Conservation (phyloP, 805 yeast genomes). For the Saccharomycopsis capsularis region DNA sequence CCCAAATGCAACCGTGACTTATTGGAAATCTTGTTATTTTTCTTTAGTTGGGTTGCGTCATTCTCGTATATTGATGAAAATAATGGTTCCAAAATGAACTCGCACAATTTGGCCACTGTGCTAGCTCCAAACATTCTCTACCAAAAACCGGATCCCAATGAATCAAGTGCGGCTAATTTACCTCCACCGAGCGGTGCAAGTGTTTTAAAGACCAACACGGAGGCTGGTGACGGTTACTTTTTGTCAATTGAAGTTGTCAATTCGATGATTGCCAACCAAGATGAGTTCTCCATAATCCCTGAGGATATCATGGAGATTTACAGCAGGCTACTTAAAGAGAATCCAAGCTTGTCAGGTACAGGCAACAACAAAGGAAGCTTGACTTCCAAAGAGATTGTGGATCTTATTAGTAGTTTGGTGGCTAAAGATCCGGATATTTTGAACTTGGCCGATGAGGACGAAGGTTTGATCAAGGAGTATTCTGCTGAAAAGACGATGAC, state of each 20-base stretch:
- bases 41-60: conserved; percentile 92
- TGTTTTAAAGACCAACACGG: conserved; percentile 19
- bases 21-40: conserved; percentile 76
- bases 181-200: conserved; percentile 18
- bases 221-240: conserved; percentile 65
- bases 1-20: conserved; percentile 80
- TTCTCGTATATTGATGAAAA: conserved; percentile 90
- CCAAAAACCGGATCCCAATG: conserved; percentile 31
- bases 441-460: background rate
- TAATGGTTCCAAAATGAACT: conserved; percentile 91
- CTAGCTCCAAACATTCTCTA: conserved; percentile 86
- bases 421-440: conserved; percentile 25
- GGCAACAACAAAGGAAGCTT: conserved; percentile 19
- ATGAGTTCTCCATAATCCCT: conserved; percentile 74
- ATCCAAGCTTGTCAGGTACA: conserved; percentile 11
- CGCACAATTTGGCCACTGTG: conserved; percentile 91
- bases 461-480: background rate
- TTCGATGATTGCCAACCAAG: conserved; percentile 72
- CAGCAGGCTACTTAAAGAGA: conserved; percentile 24
- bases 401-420: conserved; percentile 28
- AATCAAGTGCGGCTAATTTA: conserved; percentile 32
- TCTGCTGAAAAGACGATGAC: background rate
- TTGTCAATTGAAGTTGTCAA: conserved; percentile 88
- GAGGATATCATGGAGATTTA: conserved; percentile 45
- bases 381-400: conserved; percentile 35